Evolutionary conservation across 140 eudicot species (phyloP).

Genomic region (Oenanthe javanica): DNA sequence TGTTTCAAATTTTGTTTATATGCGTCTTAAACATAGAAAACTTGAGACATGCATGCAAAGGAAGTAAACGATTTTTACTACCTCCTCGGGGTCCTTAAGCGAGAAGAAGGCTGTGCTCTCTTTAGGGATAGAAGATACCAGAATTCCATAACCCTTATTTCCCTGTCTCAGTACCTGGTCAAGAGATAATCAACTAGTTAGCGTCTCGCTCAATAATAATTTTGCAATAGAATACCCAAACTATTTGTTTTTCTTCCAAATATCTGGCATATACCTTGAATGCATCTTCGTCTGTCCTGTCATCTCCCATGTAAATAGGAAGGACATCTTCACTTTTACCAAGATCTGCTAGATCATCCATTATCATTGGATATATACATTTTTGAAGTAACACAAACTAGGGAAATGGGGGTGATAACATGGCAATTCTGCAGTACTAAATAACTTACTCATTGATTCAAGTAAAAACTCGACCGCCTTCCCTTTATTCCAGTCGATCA

Average conservation of each 20-base stretch:
- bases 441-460: constrained; percentile 58
- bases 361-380: background rate
- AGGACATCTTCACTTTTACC: constrained; percentile 58
- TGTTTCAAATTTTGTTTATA: background rate
- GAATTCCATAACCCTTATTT: constrained; percentile 69
- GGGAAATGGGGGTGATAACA: background rate
- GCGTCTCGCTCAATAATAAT: background rate
- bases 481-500: constrained; percentile 92
- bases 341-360: constrained; percentile 36
- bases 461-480: constrained; percentile 91
- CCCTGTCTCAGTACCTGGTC: constrained; percentile 52
- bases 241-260: background rate
- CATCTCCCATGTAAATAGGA: constrained; percentile 92
- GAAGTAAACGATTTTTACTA: background rate
- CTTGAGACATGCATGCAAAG: background rate
- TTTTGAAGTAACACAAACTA: background rate
- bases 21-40: background rate
- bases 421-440: no score
- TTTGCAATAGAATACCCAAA: background rate
- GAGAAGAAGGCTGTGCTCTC: constrained; percentile 79
- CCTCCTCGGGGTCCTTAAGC: constrained; percentile 77
- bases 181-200: background rate
- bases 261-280: constrained; percentile 45
- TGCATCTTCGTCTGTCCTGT: constrained; percentile 96
- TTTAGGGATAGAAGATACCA: constrained; percentile 67